Evolutionary conservation across 805 yeast genomes (phyloP).

Genomic region (Metschnikowia hibisci): DNA sequence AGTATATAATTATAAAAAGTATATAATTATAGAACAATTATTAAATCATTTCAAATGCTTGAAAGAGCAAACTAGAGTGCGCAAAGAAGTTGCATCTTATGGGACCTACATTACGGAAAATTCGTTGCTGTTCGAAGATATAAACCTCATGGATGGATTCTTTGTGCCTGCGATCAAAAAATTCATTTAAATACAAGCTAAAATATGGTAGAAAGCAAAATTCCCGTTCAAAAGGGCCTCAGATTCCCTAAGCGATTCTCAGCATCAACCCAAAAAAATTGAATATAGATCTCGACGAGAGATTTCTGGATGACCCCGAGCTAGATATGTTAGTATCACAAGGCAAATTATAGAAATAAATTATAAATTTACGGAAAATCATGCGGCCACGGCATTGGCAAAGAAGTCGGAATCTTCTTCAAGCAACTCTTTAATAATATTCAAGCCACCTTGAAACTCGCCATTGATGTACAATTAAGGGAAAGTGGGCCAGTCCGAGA

Average conservation of each 20-base stretch:
- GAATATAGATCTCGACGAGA: constrained; percentile 21
- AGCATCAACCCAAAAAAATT: background rate
- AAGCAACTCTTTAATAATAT: constrained; percentile 86
- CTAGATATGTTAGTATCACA: constrained; percentile 34
- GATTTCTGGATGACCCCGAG: constrained; percentile 46
- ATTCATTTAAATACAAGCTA: constrained; percentile 32
- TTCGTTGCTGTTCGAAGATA: constrained; percentile 37
- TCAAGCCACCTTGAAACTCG: constrained; percentile 97
- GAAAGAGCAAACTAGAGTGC: constrained; percentile 26
- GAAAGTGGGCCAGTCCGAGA: constrained; percentile 98
- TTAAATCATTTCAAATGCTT: constrained; percentile 41
- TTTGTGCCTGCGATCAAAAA: constrained; percentile 53
- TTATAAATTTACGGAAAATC: background rate
- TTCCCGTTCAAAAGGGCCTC: constrained; percentile 5
- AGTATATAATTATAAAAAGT: no score
- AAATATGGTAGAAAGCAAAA: constrained; percentile 21
- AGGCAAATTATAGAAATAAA: constrained; percentile 19
- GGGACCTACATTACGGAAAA: constrained; percentile 22
- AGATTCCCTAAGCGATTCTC: no score
- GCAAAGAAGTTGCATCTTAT: constrained; percentile 24
- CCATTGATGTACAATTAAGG: constrained; percentile 95
- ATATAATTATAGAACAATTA: no score
- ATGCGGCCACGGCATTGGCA: constrained; percentile 46
- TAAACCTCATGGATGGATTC: constrained; percentile 51
- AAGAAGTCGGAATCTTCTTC: constrained; percentile 90